Conservation (phyloP, 2,329 filamentous ascomycete species). For the Phialophora macrospora region DNA sequence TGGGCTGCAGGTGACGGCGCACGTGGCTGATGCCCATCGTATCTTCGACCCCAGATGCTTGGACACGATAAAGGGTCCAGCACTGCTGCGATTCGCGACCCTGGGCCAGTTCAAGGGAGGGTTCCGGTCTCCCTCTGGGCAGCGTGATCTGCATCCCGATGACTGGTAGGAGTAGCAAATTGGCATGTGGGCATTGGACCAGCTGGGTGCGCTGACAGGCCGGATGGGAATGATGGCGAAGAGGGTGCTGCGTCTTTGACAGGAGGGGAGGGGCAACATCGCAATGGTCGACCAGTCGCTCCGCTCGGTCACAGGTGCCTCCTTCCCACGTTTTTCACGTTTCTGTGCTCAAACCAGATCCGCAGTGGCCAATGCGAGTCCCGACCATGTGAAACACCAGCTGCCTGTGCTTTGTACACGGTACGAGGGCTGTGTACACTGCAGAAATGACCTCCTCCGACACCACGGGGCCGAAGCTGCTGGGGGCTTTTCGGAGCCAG, state of each 20-base stretch:
- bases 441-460: neutral
- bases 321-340: conserved; percentile 6
- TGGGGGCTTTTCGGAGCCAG: neutral
- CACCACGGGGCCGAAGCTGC: neutral
- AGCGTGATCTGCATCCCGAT: neutral
- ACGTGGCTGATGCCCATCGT: conserved; percentile 9
- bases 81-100: neutral
- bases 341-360: conserved; percentile 1
- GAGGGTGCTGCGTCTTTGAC: neutral
- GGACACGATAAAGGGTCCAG: neutral
- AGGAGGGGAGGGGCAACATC: neutral
- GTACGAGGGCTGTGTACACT: too few relatives aligned
- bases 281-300: neutral
- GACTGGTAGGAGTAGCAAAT: neutral
- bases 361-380: neutral
- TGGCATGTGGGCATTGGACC: neutral
- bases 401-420: neutral
- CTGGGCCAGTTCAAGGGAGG: neutral
- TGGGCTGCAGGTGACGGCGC: conserved; percentile 5
- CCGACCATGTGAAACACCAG: conserved; percentile 1
- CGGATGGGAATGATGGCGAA: neutral
- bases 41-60: conserved; percentile 13
- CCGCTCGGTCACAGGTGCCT: neutral
- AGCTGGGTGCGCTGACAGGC: neutral
- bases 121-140: neutral